A percentile compares a stretch with the other conserved stretches of the same genome.
phyloP scores from a whole-genome alignment of 352 stramenopile genomes.

The Phytophthora fragariaefolia region DNA sequence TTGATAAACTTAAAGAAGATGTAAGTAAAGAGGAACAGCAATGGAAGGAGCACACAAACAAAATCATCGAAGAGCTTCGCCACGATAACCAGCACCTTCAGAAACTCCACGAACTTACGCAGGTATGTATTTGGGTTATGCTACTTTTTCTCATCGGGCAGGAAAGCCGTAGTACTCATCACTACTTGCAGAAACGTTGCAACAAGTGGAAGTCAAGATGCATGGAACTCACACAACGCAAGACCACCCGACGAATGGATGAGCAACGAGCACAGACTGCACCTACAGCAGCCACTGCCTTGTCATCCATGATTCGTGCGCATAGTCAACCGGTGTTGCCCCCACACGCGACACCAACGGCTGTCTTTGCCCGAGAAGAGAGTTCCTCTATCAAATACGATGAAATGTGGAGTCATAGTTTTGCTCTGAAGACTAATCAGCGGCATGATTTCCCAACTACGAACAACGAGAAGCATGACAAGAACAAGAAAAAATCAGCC shows the following conservation, averaged over 20 bases:
- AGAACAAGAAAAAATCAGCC: constrained; percentile 30
- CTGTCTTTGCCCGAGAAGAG: constrained; percentile 30
- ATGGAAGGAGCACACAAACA: constrained; percentile 59
- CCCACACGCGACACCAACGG: constrained; percentile 8
- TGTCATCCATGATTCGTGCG: constrained; percentile 39
- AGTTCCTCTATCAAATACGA: constrained; percentile 45
- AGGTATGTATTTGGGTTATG: constrained; percentile 34
- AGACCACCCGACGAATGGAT: constrained; percentile 47
- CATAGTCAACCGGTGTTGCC: constrained; percentile 49
- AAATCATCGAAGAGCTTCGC: constrained; percentile 62
- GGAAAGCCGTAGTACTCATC: no score
- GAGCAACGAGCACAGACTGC: constrained; percentile 52
- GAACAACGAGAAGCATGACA: constrained; percentile 14
- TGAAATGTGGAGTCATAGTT: constrained; percentile 74
- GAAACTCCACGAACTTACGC: constrained; percentile 56
- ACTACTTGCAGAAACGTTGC: constrained; percentile 56
- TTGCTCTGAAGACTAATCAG: constrained; percentile 30
- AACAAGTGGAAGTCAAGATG: constrained; percentile 76
- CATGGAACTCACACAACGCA: constrained; percentile 51
- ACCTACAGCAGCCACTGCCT: constrained; percentile 22
- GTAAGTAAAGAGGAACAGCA: constrained; percentile 56
- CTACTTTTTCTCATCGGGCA: no score
- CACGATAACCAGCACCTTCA: constrained; percentile 69
- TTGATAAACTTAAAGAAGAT: constrained; percentile 70
- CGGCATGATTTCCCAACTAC: constrained; percentile 15